Evolutionary conservation across 495 filamentous ascomycete genomes (phyloP).

Genomic region (Neurospora pannonica): DNA sequence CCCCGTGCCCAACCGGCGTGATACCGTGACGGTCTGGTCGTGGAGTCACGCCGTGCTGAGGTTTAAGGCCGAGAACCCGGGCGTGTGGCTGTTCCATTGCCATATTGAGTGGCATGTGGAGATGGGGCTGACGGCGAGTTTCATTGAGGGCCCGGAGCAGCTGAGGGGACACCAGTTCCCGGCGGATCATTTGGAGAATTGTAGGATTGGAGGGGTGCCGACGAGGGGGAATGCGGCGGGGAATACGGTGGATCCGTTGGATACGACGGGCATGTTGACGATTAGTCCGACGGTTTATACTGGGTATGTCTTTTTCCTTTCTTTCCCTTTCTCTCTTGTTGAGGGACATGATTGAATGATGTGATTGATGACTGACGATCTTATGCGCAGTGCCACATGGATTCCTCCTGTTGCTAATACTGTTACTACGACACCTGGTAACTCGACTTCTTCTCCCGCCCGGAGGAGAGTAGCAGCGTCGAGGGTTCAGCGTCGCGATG

Average conservation of each 20-base stretch:
- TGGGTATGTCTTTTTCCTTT: slow-evolving; percentile 22
- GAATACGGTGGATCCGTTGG: slow-evolving; percentile 51
- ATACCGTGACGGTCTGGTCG: slow-evolving; percentile 46
- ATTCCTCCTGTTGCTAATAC: background rate
- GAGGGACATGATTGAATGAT: background rate
- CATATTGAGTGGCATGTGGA: slow-evolving; percentile 76
- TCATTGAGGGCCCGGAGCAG: slow-evolving; percentile 60
- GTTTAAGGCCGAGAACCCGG: slow-evolving; percentile 59
- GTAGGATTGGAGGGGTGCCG: slow-evolving; percentile 39
- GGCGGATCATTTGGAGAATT: slow-evolving; percentile 48
- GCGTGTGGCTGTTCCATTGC: slow-evolving; percentile 75
- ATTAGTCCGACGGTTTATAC: slow-evolving; percentile 30
- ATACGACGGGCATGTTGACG: slow-evolving; percentile 46
- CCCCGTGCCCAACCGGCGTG: slow-evolving; percentile 40
- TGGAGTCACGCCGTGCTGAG: slow-evolving; percentile 49
- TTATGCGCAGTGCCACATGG: background rate
- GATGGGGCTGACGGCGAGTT: slow-evolving; percentile 58
- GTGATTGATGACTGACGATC: background rate
- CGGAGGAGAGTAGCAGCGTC: background rate
- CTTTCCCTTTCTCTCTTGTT: background rate
- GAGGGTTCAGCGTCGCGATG: background rate
- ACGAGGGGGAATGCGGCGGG: slow-evolving; percentile 67
- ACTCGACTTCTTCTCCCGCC: background rate
- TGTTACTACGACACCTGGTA: background rate
- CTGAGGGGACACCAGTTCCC: slow-evolving; percentile 55